These are phyloP conservation scores for Lecanicillium sp. DNA, from an alignment of 2,329 filamentous ascomycete species.

Conservation along the genomic window DNA sequence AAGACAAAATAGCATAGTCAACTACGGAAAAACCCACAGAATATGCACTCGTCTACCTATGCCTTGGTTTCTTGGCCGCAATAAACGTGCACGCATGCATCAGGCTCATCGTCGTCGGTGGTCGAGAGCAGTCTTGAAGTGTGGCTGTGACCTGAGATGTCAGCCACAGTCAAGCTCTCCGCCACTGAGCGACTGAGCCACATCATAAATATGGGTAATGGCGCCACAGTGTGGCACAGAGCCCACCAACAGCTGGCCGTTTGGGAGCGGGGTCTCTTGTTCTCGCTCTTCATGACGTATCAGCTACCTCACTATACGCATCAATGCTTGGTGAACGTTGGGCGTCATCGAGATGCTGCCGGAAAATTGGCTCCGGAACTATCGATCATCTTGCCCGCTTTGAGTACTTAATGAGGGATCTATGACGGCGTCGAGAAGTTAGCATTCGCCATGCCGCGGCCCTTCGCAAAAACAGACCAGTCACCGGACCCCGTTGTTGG, in stretches of 20 bases:
- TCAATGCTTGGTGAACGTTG: neutral
- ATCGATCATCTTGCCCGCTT: neutral
- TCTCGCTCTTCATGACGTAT: conserved; percentile 5
- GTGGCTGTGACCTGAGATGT: too few relatives aligned
- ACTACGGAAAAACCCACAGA: too few relatives aligned
- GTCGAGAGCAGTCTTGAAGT: too few relatives aligned
- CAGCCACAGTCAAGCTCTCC: too few relatives aligned
- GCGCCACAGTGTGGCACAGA: conserved; percentile 13
- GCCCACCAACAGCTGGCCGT: neutral
- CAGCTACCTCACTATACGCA: conserved; percentile 9
- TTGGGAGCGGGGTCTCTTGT: neutral
- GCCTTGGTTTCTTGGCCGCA: too few relatives aligned
- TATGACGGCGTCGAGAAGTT: conserved; percentile 2
- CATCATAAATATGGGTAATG: too few relatives aligned
- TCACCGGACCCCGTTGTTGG: neutral
- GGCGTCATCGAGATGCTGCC: conserved; percentile 10
- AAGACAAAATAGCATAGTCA: neutral
- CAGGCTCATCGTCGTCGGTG: too few relatives aligned
- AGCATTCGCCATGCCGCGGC: neutral
- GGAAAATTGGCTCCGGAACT: conserved; percentile 11
- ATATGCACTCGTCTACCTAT: neutral
- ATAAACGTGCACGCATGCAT: too few relatives aligned
- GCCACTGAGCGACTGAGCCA: too few relatives aligned
- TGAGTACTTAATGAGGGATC: neutral
- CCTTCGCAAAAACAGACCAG: neutral